Base-by-base conservation (phyloP, 2,329 filamentous ascomycete genomes). In the Teratosphaeria destructans region DNA sequence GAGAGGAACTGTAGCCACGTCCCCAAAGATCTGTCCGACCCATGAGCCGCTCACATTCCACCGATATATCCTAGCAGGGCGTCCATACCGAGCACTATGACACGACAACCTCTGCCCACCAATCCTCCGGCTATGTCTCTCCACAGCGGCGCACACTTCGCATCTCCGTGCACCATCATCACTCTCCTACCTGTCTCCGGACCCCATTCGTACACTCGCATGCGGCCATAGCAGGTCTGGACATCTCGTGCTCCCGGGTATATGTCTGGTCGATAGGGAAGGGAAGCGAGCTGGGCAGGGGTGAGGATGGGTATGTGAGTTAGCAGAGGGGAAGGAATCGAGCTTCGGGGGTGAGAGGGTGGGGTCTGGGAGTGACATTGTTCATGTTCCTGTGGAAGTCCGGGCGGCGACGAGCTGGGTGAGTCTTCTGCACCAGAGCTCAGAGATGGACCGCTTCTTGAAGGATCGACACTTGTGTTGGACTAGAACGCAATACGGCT, bases 131-230 rank as follows among this genome's bases (percentile, higher is more conserved):
- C 70, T 35, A 72, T 63, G 12, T 68, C 69, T 27, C 47, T 60
- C 58, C 56, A 61, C 7, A 62, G 19, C 26, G 59, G 61, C 54
- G 59, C 52, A 7, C 35, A 59, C 5, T 68, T 73, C 14, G 66
- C 64, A 59, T 70, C 68, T 43, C 70, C 69, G 57, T 72, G 70
- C 6, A 72, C 61, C 11, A 72, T 61, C 37, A 72, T 58, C 34
- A 72, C 65, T 39, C 70, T 73, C 34, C 63, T 61, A 12, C 71
- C 70, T 27, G 55, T 54, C 49, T 43, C 59, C 11, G 65, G 63
- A 3, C 71, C 70, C 70, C 70, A 73, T 58, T 73, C 71, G 29
- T 72, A 72, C 3, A 70, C 68, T 43, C 68, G 64, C 64, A 72
- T 71, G 12, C 57, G 55, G 26, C 71, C 71, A 37, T 70, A 70